These are phyloP conservation scores for Vigna radiata DNA, from an alignment of 306 rosid genomes.

Conservation along the genomic window DNA sequence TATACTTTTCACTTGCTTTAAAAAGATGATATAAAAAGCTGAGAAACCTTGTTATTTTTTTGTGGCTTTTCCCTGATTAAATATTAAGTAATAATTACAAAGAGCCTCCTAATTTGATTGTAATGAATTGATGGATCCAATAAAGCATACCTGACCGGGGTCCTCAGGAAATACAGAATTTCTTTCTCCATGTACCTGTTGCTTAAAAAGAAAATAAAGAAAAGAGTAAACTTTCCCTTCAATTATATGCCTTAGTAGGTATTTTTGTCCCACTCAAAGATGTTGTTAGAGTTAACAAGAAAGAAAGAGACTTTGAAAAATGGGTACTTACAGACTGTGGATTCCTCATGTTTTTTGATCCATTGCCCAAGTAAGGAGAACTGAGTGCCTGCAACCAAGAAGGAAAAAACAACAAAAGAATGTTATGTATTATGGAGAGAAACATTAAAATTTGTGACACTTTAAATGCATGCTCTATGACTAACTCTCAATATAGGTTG, in stretches of 20 bases:
- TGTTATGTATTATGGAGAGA: constrained; percentile 50
- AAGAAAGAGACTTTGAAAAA: constrained; percentile 47
- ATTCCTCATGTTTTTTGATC: constrained; percentile 67
- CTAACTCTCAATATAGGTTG: constrained; percentile 44
- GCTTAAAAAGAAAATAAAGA: constrained; percentile 12
- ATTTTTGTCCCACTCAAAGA: constrained; percentile 36
- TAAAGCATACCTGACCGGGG: constrained; percentile 61
- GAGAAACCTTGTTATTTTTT: constrained; percentile 41
- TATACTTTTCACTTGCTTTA: constrained; percentile 48
- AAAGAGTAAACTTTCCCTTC: constrained; percentile 33
- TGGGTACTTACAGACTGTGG: constrained; percentile 67
- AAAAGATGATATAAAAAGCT: constrained; percentile 48
- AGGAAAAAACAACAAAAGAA: constrained; percentile 44
- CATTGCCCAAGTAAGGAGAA: constrained; percentile 77
- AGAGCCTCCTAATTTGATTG: constrained; percentile 43
- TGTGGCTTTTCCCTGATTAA: constrained; percentile 27
- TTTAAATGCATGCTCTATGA: constrained; percentile 61
- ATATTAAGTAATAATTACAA: constrained; percentile 38
- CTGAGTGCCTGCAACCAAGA: constrained; percentile 72
- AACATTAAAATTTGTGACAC: constrained; percentile 40
- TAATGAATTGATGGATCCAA: constrained; percentile 48
- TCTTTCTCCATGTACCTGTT: constrained; percentile 55
- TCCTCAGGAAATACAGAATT: constrained; percentile 61
- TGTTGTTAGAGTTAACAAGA: not conserved
- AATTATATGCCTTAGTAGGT: constrained; percentile 34